These are phyloP conservation scores for Botryotinia globosa DNA, from an alignment of 2,329 filamentous ascomycete species.

Conservation along the genomic window DNA sequence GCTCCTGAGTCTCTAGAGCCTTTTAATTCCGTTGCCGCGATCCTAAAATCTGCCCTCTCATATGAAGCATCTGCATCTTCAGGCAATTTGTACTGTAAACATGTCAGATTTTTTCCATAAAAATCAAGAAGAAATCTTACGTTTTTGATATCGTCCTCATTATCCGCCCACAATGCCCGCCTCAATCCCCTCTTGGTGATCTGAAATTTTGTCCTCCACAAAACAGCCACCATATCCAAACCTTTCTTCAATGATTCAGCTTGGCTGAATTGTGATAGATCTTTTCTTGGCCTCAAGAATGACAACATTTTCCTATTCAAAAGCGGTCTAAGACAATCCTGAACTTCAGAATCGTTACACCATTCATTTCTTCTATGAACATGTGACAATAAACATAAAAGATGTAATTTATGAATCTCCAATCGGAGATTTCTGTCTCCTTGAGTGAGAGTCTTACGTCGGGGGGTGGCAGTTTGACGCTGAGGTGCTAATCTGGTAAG, in stretches of 20 bases:
- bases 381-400: slow-evolving; percentile 80
- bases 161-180: slow-evolving; percentile 72
- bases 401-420: slow-evolving; percentile 80
- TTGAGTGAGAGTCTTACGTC: slow-evolving; percentile 51
- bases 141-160: slow-evolving; percentile 56
- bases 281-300: slow-evolving; percentile 65
- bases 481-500: slow-evolving; percentile 31
- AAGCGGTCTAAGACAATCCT: slow-evolving; percentile 62
- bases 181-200: slow-evolving; percentile 69
- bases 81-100: slow-evolving; percentile 32
- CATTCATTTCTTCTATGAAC: slow-evolving; percentile 76
- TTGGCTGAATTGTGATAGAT: slow-evolving; percentile 69
- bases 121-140: slow-evolving; percentile 41
- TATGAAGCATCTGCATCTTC: slow-evolving; percentile 58
- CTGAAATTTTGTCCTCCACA: slow-evolving; percentile 68
- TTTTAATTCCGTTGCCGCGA: slow-evolving; percentile 63
- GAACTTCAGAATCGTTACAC: slow-evolving; percentile 76
- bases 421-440: slow-evolving; percentile 58
- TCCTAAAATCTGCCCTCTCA: slow-evolving; percentile 68
- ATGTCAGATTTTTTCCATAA: not conserved
- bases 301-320: slow-evolving; percentile 63
- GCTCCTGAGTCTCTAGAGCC: slow-evolving; percentile 89
- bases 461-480: slow-evolving; percentile 22
- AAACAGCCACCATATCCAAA: slow-evolving; percentile 63
- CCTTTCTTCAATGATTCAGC: slow-evolving; percentile 77